A percentile compares a stretch with the other conserved stretches of the same genome.
These are phyloP conservation scores for Patellaria atrata DNA, from an alignment of 495 filamentous ascomycete genomes.

Conservation along the genomic window DNA sequence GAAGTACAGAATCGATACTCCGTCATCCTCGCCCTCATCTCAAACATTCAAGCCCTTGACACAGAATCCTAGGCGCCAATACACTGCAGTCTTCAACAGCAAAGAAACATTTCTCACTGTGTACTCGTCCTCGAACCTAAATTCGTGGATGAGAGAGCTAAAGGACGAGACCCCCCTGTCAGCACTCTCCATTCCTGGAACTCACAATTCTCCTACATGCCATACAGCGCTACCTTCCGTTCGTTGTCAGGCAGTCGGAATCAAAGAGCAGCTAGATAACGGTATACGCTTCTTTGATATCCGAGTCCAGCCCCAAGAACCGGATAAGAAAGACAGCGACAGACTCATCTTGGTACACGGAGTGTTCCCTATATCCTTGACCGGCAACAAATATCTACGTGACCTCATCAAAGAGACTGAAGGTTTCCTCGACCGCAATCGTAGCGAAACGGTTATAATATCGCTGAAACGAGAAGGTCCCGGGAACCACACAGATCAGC, in stretches of 20 bases:
- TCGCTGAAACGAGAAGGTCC: conserved; percentile 83
- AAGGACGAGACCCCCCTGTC: conserved; percentile 55
- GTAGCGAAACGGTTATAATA: conserved; percentile 70
- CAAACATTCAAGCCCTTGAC: conserved; percentile 40
- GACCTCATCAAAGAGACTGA: conserved; percentile 53
- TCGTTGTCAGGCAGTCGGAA: conserved; percentile 73
- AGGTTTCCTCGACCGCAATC: conserved; percentile 62
- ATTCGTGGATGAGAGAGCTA: conserved; percentile 69
- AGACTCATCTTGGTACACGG: conserved; percentile 58
- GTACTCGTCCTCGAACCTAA: conserved; percentile 54
- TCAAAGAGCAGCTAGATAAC: conserved; percentile 67
- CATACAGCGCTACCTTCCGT: conserved; percentile 78
- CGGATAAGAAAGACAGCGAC: conserved; percentile 40
- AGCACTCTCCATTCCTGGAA: conserved; percentile 80
- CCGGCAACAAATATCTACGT: conserved; percentile 59
- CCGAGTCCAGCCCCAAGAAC: conserved; percentile 51
- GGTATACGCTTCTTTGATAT: conserved; percentile 93
- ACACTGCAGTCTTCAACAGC: conserved; percentile 60
- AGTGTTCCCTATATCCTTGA: conserved; percentile 60
- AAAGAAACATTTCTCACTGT: conserved; percentile 53
- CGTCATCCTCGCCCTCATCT: conserved; percentile 39
- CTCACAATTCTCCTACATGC: conserved; percentile 84
- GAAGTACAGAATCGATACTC: conserved; percentile 45
- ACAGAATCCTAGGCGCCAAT: conserved; percentile 43
- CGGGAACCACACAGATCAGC: conserved; percentile 63